Base-by-base conservation (phyloP, 2,329 filamentous ascomycete species). In the Ceratocystis ficicola region DNA sequence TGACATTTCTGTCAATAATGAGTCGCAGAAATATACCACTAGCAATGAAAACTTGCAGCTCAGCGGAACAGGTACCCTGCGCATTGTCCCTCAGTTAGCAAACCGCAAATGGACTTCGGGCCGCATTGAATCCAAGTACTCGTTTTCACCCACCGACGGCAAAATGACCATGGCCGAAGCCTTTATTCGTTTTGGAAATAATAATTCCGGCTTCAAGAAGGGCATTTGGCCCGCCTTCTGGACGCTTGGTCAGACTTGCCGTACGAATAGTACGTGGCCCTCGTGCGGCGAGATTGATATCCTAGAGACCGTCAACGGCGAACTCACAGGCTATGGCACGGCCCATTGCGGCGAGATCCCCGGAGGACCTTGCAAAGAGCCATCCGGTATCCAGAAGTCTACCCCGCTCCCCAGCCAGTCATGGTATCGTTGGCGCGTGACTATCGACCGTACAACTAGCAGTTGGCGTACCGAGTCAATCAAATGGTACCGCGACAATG, bases 171-270 rank as follows among this genome's bases (percentile, higher is more conserved):
- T 76, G 50, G 73, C 80, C 32, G 77, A 82, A 67, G 76, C 77
- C 3, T 71, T 72, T 28, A 73, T 84, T 59, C 77, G 80, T 44
- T 74, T 83, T 60, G 82, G 79, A 12, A 70, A 70, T 67, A 77
- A 77, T 71, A 52, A 72, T 1, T 70, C 71, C 52, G 74, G 75
- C 1, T 71, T 72, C 55, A 80, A 82, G 72, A 76, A 82, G 69
- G 82, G 82, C 3, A 75, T 84, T 62, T 84, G 81, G 82, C 81
- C 82, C 0, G 82, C 82, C 0, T 83, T 83, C 70, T 84, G 81
- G 81, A 74, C 83, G 68, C 75, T 84, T 17, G 81, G 82, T 50
- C 76, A 82, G 62, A 72, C 76, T 10, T 74, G 80, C 65, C 77
- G 79, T 30, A 74, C 77, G 57, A 80, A 80, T 7, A 77, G 75